Evolutionary conservation across 176 grass and related monocot genomes (phyloP), one percentile per base, ranked within the genome.

Genomic region (Alloteropsis semialata): DNA sequence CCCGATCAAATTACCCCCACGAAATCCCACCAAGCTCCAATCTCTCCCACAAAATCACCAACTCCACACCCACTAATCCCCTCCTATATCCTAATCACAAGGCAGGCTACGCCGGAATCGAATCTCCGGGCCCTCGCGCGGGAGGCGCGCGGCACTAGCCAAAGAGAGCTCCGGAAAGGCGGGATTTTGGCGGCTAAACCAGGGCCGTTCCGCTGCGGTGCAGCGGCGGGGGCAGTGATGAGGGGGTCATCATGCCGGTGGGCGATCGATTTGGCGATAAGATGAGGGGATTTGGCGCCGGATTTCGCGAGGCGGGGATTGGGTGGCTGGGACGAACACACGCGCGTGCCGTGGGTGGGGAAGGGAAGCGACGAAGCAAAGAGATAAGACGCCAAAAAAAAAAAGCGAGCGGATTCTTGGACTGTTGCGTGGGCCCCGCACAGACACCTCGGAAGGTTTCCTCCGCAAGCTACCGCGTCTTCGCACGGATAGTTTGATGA

Each of bases 311-410:
- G 72, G 48, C 36, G 48, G 72, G 72, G 82, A 77, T 85, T 57
- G 69, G 84, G 41, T 83, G 73, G 80, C 56, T 79, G 43, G 34
- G 46, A 74, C 65, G 88, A 78, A 73, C 74, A 42, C 83, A 73
- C 65, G 75, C n/a, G 34, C 66, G 34, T 69, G 49, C 16, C 78
- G 64, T 69, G 34, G 64, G 49, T 29, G 50, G n/a, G 48, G 45
- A 41, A 37, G 72, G 48, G 46, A 18, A 13, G 16, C 57, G 12
- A 33, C 44, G 55, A 11, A 85, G 78, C 45, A 39, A 80, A 39
- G 77, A 74, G 88, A 90, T 90, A 90, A 86, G 88, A 79, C 79
- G 79, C 66, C 72, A 50, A 41, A 8, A 64, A 28, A 69, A 69
- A 69, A 81, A 69, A 28, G 33, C 1, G 48, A 55, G 16, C 1